Conservation (phyloP, 192 early-diverging fungal genomes). For the Coemansia sp. region DNA sequence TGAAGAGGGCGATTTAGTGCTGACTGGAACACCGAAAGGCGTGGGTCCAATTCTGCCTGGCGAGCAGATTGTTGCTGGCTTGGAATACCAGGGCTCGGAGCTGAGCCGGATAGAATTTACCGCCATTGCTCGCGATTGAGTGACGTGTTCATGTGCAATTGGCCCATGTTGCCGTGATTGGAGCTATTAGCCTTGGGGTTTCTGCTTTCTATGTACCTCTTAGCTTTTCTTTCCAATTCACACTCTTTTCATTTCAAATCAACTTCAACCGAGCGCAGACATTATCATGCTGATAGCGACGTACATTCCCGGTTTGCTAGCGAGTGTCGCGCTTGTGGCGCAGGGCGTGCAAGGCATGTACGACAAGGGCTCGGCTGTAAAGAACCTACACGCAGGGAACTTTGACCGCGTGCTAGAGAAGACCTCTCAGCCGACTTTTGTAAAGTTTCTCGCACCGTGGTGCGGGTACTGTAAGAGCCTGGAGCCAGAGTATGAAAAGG, state of each 20-base stretch:
- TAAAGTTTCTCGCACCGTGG: conserved; percentile 97
- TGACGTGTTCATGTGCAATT: conserved; percentile 6
- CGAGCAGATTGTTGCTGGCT: conserved; percentile 72
- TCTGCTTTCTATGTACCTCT: neutral
- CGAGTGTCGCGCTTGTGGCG: conserved; percentile 17
- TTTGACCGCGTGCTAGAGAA: conserved; percentile 63
- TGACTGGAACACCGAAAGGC: conserved; percentile 90
- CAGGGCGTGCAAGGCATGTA: conserved; percentile 54
- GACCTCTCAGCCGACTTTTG: conserved; percentile 73
- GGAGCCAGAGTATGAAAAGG: conserved; percentile 87
- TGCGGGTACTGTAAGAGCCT: conserved; percentile 91
- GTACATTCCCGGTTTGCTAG: neutral
- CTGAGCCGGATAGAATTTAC: conserved; percentile 46
- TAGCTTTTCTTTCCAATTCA: neutral
- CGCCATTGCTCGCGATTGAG: conserved; percentile 22
- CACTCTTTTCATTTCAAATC: neutral
- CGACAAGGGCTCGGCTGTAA: conserved; percentile 56
- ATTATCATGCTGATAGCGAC: conserved; percentile 2
- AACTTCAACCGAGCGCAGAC: neutral
- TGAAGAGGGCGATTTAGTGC: conserved; percentile 83
- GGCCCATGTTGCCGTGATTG: neutral
- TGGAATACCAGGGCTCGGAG: conserved; percentile 53
- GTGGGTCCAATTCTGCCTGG: conserved; percentile 82
- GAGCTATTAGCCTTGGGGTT: neutral
- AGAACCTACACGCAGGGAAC: conserved; percentile 57